phyloP scores from a whole-genome alignment of 192 early-diverging fungal species.

The Entrophospora sp. region DNA sequence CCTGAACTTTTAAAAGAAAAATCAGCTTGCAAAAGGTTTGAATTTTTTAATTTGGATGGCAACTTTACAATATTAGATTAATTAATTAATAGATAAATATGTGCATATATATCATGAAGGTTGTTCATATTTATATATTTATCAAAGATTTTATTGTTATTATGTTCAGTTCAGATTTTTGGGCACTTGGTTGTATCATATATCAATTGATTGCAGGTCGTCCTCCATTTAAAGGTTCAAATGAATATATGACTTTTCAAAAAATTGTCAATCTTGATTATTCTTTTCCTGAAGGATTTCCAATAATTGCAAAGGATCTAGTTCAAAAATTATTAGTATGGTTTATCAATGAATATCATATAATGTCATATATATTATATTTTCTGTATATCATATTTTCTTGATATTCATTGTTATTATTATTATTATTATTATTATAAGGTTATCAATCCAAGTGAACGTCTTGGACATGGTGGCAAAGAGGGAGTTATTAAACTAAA shows the following conservation, averaged over 20 bases:
- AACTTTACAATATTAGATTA: too few relatives aligned
- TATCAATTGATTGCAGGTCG: too few relatives aligned
- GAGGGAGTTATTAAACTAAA: constrained; percentile 52
- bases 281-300: constrained; percentile 71
- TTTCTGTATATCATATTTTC: too few relatives aligned
- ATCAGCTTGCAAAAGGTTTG: constrained; percentile 60
- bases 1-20: constrained; percentile 91
- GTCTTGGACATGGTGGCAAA: constrained; percentile 50
- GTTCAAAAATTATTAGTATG: too few relatives aligned
- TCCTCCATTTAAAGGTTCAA: too few relatives aligned
- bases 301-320: constrained; percentile 59
- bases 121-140: not conserved
- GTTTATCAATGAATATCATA: constrained; percentile 62
- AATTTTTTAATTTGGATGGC: not conserved
- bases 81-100: too few relatives aligned
- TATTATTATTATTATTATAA: not conserved
- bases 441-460: constrained; percentile 45
- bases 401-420: too few relatives aligned
- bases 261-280: too few relatives aligned
- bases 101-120: not conserved
- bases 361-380: constrained; percentile 2
- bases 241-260: too few relatives aligned
- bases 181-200: too few relatives aligned
- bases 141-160: not conserved
- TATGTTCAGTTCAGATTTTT: too few relatives aligned